Evolutionary conservation across 2,329 filamentous ascomycete genomes (phyloP), one percentile per base, ranked within the genome.

Genomic region (Fusarium sp.): DNA sequence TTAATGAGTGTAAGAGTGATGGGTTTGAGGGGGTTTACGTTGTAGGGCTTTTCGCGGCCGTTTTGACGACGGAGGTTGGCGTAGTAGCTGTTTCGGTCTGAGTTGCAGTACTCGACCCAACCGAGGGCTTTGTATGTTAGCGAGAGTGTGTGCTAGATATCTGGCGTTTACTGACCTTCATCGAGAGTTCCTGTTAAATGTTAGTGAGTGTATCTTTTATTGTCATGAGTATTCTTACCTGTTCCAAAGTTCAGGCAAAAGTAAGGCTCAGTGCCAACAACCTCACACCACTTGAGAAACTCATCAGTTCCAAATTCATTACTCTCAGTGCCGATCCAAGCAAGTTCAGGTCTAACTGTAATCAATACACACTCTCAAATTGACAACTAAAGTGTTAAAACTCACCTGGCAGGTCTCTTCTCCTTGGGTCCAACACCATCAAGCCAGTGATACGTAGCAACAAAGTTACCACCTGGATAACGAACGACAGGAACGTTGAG

Each of bases 101-200:
- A 91, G 83, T 96, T 96, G 86, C 94, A 96, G 85, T 96, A 96
- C 80, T 96, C 94, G 22, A 96, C 86, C 94, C 94, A 96, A 13
- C 88, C 93, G 35, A 96, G 86, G 2, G 86, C 88, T 82, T 20
- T 13, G 13, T 4, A 29, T 34, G 29, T 35, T 57, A 35, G 54
- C 38, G 11, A 42, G 13, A 57, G 52, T 56, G 16, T 4, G 6
- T 52, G 27, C 18, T 10, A 20, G 18, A 20, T 20, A 6, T 11
- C 11, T 24, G 13, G 5, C 29, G 10, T 22, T 6, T 20, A 71
- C 75, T 75, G 61, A 80, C 80, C 80, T 77, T 81, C 80, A 42
- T 81, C 80, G 2, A 83, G 82, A 42, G 86, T 91, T 57, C 79
- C 78, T 80, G 18, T 6, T 27, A 24, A 4, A 31, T 22, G 67